These are phyloP conservation scores for Mentha longifolia DNA, from an alignment of 257 asterid species.

Conservation along the genomic window DNA sequence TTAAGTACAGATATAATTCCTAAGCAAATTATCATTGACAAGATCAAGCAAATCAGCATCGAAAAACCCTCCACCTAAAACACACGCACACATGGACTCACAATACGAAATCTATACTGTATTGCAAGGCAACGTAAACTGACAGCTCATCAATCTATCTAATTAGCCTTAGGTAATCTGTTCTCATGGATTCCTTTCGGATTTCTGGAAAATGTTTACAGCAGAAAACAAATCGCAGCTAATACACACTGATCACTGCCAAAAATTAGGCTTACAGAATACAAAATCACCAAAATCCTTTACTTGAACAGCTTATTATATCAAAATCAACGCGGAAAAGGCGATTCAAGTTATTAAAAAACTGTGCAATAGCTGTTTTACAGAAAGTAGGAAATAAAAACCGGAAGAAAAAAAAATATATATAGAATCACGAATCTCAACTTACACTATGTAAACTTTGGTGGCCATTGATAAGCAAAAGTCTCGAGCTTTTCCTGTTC, in stretches of 20 bases:
- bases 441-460: slow-evolving; percentile 77
- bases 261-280: neutral
- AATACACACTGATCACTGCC: slow-evolving; percentile 16
- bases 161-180: slow-evolving; percentile 13
- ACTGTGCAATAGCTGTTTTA: neutral
- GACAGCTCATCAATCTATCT: neutral
- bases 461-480: slow-evolving; percentile 56
- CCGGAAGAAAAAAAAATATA: neutral
- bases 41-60: slow-evolving; percentile 7
- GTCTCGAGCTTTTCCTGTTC: neutral
- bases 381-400: slow-evolving; percentile 1
- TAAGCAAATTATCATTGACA: neutral
- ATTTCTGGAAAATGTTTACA: neutral
- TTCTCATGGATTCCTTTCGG: slow-evolving; percentile 6
- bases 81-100: neutral
- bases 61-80: neutral
- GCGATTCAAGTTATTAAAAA: neutral
- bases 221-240: slow-evolving; percentile 2
- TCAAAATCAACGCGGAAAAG: slow-evolving; percentile 6
- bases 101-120: neutral
- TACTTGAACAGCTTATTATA: neutral
- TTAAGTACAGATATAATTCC: neutral
- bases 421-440: neutral
- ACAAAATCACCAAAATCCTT: neutral
- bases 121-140: neutral